Base-by-base conservation (phyloP, 2,329 filamentous ascomycete genomes). In the Fusarium mangiferae region DNA sequence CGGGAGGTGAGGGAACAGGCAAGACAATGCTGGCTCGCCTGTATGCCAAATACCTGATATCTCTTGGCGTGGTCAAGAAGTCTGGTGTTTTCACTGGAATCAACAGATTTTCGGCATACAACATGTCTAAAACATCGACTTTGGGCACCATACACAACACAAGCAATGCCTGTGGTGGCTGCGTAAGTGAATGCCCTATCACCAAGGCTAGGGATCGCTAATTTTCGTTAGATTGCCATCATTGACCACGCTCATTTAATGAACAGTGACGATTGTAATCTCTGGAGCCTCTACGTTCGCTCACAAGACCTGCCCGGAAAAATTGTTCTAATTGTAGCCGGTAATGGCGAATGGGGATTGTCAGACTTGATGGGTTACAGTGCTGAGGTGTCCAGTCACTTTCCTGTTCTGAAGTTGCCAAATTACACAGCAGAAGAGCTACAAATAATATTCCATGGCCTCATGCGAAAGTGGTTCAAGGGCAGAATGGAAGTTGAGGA, bases 361-460 rank as follows among this genome's bases (percentile, higher is more conserved):
- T 84, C 87, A 0, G 93, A 91, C 73, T 88, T 92, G 0, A 89
- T 95, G 54, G 92, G 92, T 0, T 83, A 89, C 35, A 83, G 73
- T 62, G 74, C 62, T 83, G 44, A 83, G 36, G 77, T 81, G 36
- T 66, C 74, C 9, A 78, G 76, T 33, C 77, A 80, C 44, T 77
- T 81, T 54, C 77, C 74, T 5, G 57, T 77, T 28, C 57, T 94
- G 65, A 85, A 88, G 48, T 93, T 95, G 70, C 82, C 87, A 0
- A 92, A 94, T 79, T 95, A 93, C 75, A 84, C 83, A 0, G 90
- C 94, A 62, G 76, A 82, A 0, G 90, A 95, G 72, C 83, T 95
- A 0, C 84, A 89, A 26, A 75, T 78, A 0, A 93, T 95, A 24
- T 81, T 94, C 4, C 81, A 84, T 22, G 82, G 85, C 20, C 84